Evolutionary conservation across 2,329 filamentous ascomycete species (phyloP).

Genomic region (Nemania abortiva): DNA sequence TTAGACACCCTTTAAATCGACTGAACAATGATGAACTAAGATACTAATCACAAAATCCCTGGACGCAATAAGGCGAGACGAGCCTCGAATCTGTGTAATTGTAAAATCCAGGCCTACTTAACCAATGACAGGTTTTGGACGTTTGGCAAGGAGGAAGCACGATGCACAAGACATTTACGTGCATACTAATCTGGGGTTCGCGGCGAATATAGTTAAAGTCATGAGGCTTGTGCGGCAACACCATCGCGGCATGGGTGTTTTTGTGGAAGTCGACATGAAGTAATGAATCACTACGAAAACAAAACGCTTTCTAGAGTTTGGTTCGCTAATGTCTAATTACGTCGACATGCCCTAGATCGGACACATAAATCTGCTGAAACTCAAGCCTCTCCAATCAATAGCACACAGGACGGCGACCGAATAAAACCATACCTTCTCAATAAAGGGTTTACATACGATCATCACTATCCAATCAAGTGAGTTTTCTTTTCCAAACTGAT

Average conservation of each 20-base stretch:
- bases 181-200: not conserved
- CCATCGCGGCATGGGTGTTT: not conserved
- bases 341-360: slow-evolving; percentile 1
- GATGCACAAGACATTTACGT: not conserved
- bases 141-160: not conserved
- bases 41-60: no score
- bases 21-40: no score
- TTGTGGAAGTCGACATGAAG: not conserved
- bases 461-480: slow-evolving; percentile 13
- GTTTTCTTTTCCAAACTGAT: slow-evolving; percentile 18
- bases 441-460: not conserved
- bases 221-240: not conserved
- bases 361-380: not conserved
- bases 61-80: no score
- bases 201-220: not conserved
- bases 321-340: slow-evolving; percentile 17
- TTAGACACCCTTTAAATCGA: no score
- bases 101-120: no score
- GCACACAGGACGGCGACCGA: not conserved
- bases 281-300: not conserved
- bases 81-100: not conserved
- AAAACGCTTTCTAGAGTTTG: slow-evolving; percentile 13
- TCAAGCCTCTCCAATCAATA: not conserved
- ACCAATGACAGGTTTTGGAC: no score
- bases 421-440: not conserved